phyloP scores from a whole-genome alignment of 495 filamentous ascomycete species.

The Hypoxylon perforatum region DNA sequence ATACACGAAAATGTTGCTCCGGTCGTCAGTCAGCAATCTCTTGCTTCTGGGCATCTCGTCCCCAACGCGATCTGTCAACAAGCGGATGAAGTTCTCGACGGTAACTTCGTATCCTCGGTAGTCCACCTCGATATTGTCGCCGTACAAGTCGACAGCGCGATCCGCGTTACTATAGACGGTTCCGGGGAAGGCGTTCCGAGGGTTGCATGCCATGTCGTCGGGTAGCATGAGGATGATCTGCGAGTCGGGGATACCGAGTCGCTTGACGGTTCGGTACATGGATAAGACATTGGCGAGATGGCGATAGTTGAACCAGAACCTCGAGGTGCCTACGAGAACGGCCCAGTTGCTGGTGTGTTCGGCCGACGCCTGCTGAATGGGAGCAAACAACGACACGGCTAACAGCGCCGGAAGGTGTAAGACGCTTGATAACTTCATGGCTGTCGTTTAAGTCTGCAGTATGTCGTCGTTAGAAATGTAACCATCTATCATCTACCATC shows the following conservation, averaged over 20 bases:
- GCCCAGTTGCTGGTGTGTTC: conserved; percentile 99
- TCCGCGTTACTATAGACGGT: conserved; percentile 99
- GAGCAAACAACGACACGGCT: conserved; percentile 55
- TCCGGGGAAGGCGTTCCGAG: conserved; percentile 95
- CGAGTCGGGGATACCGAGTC: conserved; percentile 96
- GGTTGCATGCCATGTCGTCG: conserved; percentile 99
- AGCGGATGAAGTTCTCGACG: conserved; percentile 96
- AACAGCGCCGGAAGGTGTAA: conserved; percentile 56
- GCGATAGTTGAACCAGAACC: conserved; percentile 99
- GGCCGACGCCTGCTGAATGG: conserved; percentile 58
- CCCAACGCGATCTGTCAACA: conserved; percentile 91
- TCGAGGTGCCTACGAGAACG: conserved; percentile 95
- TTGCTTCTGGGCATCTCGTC: conserved; percentile 95
- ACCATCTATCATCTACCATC: background rate
- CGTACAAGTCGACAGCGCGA: conserved; percentile 94
- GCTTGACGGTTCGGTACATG: conserved; percentile 97
- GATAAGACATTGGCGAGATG: conserved; percentile 98
- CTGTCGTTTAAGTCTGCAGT: background rate
- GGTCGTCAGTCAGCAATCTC: conserved; percentile 87
- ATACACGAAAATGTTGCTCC: conserved; percentile 96
- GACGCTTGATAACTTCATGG: conserved; percentile 53
- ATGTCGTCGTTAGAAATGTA: background rate
- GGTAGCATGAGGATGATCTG: conserved; percentile 99
- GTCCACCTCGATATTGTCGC: conserved; percentile 98
- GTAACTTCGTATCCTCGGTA: conserved; percentile 98